Evolutionary conservation across 768 basidiomycete species (phyloP), one percentile per base, ranked within the genome.

Genomic region (Suillus discolor): DNA sequence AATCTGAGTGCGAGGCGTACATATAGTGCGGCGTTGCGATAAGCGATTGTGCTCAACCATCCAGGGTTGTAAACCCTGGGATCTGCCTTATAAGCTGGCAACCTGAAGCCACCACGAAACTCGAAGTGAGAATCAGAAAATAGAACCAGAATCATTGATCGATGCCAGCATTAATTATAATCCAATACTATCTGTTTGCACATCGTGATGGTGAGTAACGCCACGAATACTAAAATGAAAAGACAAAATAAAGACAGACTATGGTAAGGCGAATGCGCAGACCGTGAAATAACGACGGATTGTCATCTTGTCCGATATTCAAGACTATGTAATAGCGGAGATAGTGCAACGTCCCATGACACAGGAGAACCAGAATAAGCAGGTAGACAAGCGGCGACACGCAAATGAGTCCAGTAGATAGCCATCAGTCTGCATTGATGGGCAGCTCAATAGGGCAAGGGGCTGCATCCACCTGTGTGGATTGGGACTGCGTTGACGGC

Each of bases 381-480:
- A 18, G 38, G 41, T 18, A 25, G 25, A 28, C 36, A 57, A 15
- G 34, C 23, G 36, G 36, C 4, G 13, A 15, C 39, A 6, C 16
- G 39, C 12, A 18, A 18, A n/a, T 34, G 31, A 42, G 18, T 28
- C 28, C 39, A 60, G 18, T 28, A 25, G 12, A 62, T 13, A 20
- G 8, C 41, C 49, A 68, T 80, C 80, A 92, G 39, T 73, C 82
- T 61, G 85, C 81, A 69, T 80, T 85, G 4, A 79, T 69, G 6
- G 89, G 72, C 0, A 94, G 81, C 71, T 91, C 85, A 65, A 91
- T 84, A 1, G 94, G 94, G 68, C 90, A 92, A 31, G 83, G 78
- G 0, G 87, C 93, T 69, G 84, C 79, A 11, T 83, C 75, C 44
- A 91, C 82, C 65, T 85, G 82, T 0, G 86, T 85, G 0, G 89